A percentile compares a stretch with the other conserved stretches of the same genome.
Evolutionary conservation across 495 filamentous ascomycete species (phyloP).

Genomic region (Aspergillus steynii): DNA sequence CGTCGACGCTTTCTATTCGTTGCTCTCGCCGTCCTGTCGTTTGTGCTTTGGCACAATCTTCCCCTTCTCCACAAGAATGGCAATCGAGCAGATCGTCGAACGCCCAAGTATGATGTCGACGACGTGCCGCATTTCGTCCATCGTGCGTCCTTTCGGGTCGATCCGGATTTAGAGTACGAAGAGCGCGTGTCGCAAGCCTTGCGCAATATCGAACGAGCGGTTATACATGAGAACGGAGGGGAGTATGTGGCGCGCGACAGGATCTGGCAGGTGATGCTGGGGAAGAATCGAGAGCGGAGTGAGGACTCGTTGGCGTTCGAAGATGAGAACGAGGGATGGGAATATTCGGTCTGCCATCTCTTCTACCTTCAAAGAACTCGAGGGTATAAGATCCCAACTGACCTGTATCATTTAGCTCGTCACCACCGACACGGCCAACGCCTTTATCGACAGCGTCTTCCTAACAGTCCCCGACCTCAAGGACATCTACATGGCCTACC

Average conservation of each 20-base stretch:
- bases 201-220: conserved; percentile 24
- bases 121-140: conserved; percentile 31
- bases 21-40: not conserved
- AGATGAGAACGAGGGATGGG: conserved; percentile 32
- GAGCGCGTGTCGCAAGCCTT: conserved; percentile 26
- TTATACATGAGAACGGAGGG: conserved; percentile 11
- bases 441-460: conserved; percentile 30
- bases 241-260: conserved; percentile 18
- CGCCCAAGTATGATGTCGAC: conserved; percentile 11
- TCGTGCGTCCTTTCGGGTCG: conserved; percentile 31
- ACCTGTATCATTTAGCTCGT: conserved; percentile 23
- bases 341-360: conserved; percentile 25
- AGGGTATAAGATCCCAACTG: conserved; percentile 1
- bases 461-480: conserved; percentile 33
- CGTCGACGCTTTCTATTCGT: not conserved
- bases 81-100: not conserved
- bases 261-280: conserved; percentile 40
- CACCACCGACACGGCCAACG: conserved; percentile 29
- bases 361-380: no score
- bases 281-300: conserved; percentile 21
- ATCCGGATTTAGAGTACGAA: conserved; percentile 35
- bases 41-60: not conserved
- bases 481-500: conserved; percentile 33
- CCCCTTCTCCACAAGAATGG: not conserved
- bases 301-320: conserved; percentile 32